Conservation (phyloP, 108 stramenopile species). For the Cyclotella cryptica region DNA sequence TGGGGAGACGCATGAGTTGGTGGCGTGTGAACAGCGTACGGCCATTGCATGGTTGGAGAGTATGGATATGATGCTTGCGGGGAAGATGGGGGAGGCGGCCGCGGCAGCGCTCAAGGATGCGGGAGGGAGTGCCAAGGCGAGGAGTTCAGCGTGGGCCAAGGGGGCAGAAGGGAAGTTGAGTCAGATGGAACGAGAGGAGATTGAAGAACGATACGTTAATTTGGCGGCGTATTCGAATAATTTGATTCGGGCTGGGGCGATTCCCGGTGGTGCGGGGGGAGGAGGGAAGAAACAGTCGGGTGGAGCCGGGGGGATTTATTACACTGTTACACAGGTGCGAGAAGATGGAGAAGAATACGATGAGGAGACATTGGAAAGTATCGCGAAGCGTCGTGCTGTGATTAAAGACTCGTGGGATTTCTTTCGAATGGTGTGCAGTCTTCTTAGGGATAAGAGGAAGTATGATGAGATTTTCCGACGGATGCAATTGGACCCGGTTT, state of each 20-base stretch:
- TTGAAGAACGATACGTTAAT: constrained; percentile 84
- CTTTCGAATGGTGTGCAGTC: constrained; percentile 84
- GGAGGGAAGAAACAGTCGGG: constrained; percentile 40
- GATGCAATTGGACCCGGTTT: constrained; percentile 84
- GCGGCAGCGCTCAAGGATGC: constrained; percentile 10
- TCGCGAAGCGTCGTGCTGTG: constrained; percentile 88
- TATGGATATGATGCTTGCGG: constrained; percentile 81
- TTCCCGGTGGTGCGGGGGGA: constrained; percentile 29
- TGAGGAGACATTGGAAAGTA: constrained; percentile 82
- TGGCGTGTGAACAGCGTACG: constrained; percentile 86
- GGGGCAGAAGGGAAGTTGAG: constrained; percentile 49
- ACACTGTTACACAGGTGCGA: constrained; percentile 63
- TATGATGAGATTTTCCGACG: constrained; percentile 86
- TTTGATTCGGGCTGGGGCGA: constrained; percentile 74
- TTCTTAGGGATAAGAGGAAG: constrained; percentile 79
- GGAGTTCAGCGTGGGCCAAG: constrained; percentile 36
- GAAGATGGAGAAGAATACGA: constrained; percentile 72
- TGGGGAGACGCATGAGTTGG: constrained; percentile 60
- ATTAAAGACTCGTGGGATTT: constrained; percentile 92
- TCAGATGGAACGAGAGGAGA: constrained; percentile 64
- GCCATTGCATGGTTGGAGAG: constrained; percentile 86
- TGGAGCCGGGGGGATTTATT: constrained; percentile 74
- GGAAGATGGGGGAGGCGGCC: constrained; percentile 13
- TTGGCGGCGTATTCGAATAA: constrained; percentile 85
- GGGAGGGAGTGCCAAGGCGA: constrained; percentile 3